These are phyloP conservation scores for Sclerotinia subarctica DNA, from an alignment of 2,329 filamentous ascomycete genomes.

Conservation along the genomic window DNA sequence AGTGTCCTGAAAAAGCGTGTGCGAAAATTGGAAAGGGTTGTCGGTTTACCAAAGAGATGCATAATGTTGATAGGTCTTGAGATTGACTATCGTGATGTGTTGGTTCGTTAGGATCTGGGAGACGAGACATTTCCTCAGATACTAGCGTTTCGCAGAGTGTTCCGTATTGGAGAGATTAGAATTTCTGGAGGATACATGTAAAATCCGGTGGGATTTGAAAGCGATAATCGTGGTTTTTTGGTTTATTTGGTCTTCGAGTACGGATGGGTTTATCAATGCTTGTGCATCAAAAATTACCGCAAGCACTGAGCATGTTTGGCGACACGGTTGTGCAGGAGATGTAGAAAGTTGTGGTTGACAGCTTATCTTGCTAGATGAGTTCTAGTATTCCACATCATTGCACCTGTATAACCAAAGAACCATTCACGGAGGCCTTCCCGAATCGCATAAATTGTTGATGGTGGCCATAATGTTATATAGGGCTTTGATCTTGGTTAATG, in stretches of 20 bases:
- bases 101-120: slow-evolving; percentile 1
- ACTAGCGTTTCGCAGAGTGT: background rate
- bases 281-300: too few relatives aligned
- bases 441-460: too few relatives aligned
- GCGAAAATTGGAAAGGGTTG: slow-evolving; percentile 21
- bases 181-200: background rate
- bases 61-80: slow-evolving; percentile 23
- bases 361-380: too few relatives aligned
- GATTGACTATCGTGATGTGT: slow-evolving; percentile 15
- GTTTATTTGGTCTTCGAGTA: background rate
- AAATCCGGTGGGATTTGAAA: background rate
- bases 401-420: too few relatives aligned
- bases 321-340: too few relatives aligned
- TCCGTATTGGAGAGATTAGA: background rate
- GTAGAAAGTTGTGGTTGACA: too few relatives aligned
- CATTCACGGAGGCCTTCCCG: too few relatives aligned
- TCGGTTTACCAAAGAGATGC: slow-evolving; percentile 22
- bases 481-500: too few relatives aligned
- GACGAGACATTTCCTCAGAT: background rate
- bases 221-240: background rate
- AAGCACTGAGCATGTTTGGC: too few relatives aligned
- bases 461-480: too few relatives aligned
- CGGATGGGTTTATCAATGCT: background rate
- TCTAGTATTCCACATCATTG: too few relatives aligned
- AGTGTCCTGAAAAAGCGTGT: slow-evolving; percentile 22